Conservation (phyloP, 208 protist genomes). For the Herpetomonas muscarum region DNA sequence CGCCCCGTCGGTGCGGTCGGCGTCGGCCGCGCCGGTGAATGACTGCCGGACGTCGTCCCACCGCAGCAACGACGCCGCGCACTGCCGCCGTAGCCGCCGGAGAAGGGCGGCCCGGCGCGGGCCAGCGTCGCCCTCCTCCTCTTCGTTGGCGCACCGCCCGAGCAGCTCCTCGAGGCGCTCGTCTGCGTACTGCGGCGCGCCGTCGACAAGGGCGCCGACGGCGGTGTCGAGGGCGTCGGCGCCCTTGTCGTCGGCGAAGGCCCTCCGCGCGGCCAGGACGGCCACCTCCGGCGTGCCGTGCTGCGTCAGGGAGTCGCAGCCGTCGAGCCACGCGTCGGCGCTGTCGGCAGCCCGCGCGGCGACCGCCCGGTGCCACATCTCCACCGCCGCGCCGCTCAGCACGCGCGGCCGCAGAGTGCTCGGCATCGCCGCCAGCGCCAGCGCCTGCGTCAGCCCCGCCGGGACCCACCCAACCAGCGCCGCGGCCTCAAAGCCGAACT, state of each 20-base stretch:
- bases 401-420: background rate
- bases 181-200: background rate
- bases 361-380: background rate
- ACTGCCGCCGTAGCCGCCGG: background rate
- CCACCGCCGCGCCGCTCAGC: background rate
- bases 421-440: too few species aligned
- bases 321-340: background rate
- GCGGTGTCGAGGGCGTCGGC: background rate
- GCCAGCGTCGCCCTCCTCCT: background rate
- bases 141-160: background rate
- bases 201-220: background rate
- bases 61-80: background rate
- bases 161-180: background rate
- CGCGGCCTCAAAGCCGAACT: too few species aligned
- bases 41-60: too few species aligned
- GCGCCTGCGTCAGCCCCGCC: too few species aligned
- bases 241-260: background rate
- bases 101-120: background rate
- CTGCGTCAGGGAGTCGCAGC: background rate
- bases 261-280: background rate
- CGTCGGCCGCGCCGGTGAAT: too few species aligned
- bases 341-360: too few species aligned
- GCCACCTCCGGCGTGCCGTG: background rate
- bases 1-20: too few species aligned
- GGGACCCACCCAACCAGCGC: too few species aligned